Conservation (phyloP, 2,329 filamentous ascomycete species). For the Exserohilum turcica region DNA sequence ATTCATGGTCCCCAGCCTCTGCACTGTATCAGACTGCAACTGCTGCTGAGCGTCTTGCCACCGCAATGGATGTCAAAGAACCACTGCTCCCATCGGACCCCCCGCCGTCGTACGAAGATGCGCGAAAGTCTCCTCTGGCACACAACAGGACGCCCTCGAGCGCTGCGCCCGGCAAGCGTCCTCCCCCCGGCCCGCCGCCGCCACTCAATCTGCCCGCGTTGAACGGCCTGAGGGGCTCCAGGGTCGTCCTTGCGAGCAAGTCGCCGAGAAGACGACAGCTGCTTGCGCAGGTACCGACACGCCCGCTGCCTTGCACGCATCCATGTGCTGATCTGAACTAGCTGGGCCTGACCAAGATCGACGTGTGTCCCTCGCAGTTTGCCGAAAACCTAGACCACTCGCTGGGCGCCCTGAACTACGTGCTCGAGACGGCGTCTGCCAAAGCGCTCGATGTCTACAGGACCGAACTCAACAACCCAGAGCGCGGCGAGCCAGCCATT, state of each 20-base stretch:
- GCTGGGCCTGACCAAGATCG: conserved; percentile 80
- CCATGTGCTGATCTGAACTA: conserved; percentile 43
- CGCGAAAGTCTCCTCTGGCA: conserved; percentile 29
- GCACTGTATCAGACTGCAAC: not conserved
- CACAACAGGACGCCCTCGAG: conserved; percentile 25
- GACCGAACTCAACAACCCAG: conserved; percentile 61
- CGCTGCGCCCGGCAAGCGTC: conserved; percentile 19
- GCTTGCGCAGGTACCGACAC: conserved; percentile 66
- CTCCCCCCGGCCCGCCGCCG: conserved; percentile 54
- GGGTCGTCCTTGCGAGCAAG: conserved; percentile 87
- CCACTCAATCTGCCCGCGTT: conserved; percentile 83
- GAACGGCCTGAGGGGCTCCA: conserved; percentile 73
- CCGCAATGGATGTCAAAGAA: conserved; percentile 16
- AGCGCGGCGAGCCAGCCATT: conserved; percentile 73
- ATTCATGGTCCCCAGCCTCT: not conserved
- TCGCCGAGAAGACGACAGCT: conserved; percentile 85
- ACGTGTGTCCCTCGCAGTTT: conserved; percentile 81
- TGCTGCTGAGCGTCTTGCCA: not conserved
- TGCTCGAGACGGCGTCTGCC: conserved; percentile 79
- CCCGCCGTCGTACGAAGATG: conserved; percentile 52
- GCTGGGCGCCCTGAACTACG: conserved; percentile 86
- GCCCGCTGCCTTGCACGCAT: not conserved
- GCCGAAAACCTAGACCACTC: conserved; percentile 92
- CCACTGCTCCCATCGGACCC: conserved; percentile 45
- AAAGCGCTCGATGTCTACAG: conserved; percentile 80